Evolutionary conservation across 495 filamentous ascomycete genomes (phyloP).

Genomic region (Penicillium steckii): DNA sequence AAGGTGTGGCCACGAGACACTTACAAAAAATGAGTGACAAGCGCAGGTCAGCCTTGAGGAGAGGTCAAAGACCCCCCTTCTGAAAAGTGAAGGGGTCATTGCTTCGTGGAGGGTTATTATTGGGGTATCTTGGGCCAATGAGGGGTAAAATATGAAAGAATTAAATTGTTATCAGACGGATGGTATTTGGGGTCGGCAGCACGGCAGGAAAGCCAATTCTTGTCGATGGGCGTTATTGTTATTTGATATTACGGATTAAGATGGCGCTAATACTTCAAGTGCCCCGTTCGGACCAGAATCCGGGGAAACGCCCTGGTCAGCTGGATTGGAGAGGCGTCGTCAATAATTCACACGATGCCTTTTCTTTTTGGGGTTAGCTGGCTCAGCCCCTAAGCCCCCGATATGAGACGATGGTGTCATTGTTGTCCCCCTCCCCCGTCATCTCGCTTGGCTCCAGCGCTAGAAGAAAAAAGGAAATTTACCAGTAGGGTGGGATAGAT

Average conservation of each 20-base stretch:
- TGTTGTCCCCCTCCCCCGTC: neutral
- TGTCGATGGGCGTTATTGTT: neutral
- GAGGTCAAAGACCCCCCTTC: no score
- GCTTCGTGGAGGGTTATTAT: conserved; percentile 4
- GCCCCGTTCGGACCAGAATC: conserved; percentile 19
- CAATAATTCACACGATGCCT: neutral
- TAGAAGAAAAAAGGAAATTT: neutral
- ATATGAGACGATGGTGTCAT: conserved; percentile 1
- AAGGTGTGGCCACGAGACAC: neutral
- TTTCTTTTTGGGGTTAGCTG: neutral
- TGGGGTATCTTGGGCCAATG: neutral
- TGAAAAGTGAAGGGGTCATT: conserved; percentile 1
- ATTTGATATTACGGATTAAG: neutral
- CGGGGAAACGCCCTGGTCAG: conserved; percentile 17
- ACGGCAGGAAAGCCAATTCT: conserved; percentile 4
- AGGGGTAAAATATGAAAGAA: neutral
- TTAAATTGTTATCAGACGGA: neutral
- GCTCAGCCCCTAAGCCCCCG: neutral
- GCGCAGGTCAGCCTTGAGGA: conserved; percentile 1
- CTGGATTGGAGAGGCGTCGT: neutral
- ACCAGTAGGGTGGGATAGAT: neutral
- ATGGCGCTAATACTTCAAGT: neutral
- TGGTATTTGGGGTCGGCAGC: neutral
- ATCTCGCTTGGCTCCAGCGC: neutral
- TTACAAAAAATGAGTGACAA: neutral